These are phyloP conservation scores for Crithidia brevicula DNA, from an alignment of 208 protist genomes.

Conservation along the genomic window DNA sequence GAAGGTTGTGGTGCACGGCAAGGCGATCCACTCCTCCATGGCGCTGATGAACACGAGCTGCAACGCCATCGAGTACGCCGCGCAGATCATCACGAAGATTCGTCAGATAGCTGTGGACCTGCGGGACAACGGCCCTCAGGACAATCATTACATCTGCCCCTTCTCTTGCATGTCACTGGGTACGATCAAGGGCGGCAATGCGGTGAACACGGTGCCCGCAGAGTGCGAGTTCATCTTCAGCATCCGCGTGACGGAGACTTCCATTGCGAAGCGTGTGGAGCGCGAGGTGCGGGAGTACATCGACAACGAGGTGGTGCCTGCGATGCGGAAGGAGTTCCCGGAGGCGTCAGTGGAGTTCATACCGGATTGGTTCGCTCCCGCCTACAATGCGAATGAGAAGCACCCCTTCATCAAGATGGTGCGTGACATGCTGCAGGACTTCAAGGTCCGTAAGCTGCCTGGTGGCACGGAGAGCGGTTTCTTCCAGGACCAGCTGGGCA, in stretches of 20 bases:
- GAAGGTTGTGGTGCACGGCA: constrained; percentile 42
- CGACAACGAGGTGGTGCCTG: constrained; percentile 25
- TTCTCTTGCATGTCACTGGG: constrained; percentile 33
- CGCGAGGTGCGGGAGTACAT: constrained; percentile 36
- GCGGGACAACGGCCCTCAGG: constrained; percentile 20
- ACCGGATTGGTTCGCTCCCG: constrained; percentile 4
- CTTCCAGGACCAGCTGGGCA: constrained; percentile 43
- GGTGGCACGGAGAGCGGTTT: constrained; percentile 50
- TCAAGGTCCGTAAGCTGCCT: constrained; percentile 17
- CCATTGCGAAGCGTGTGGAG: constrained; percentile 20
- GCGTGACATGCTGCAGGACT: constrained; percentile 13
- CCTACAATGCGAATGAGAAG: constrained; percentile 34
- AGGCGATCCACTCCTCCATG: constrained; percentile 54
- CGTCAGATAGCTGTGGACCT: constrained; percentile 38
- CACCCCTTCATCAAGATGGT: constrained; percentile 42
- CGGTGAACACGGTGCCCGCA: constrained; percentile 52
- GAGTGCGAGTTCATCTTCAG: constrained; percentile 45
- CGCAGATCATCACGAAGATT: constrained; percentile 53
- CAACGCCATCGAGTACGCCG: constrained; percentile 51
- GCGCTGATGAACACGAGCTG: constrained; percentile 47
- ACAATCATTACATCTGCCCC: constrained; percentile 27
- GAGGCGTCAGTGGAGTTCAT: constrained; percentile 28
- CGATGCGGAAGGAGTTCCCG: constrained; percentile 40
- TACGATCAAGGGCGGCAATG: constrained; percentile 43
- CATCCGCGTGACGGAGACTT: constrained; percentile 34